Evolutionary conservation across 2,329 filamentous ascomycete species (phyloP), one percentile per base, ranked within the genome.

Genomic region (Colletotrichum tofieldiae): DNA sequence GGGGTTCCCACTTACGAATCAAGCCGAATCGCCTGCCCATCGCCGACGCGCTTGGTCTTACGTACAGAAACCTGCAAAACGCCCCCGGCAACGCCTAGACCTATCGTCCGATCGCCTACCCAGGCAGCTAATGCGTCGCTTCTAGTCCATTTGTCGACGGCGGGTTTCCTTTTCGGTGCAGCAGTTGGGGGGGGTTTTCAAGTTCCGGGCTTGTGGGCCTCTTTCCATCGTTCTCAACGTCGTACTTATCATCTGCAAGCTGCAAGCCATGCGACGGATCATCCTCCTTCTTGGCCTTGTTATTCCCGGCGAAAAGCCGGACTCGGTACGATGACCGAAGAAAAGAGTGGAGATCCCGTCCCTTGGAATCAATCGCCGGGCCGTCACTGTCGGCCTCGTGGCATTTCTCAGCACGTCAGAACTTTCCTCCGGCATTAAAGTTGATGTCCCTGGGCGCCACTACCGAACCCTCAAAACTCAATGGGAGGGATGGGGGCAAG

Each of bases 371-470:
- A 65, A 64, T 58, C 18, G 23, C 51, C 64, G 52, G 65, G 51
- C 58, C 51, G 58, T 45, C 56, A 39, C 54, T 60, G 52, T 20
- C 16, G 54, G 20, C 69, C 69, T 72, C 65, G 65, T 72, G 59
- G 65, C 69, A 64, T 69, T 72, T 60, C 52, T 72, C 69, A 69
- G 65, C 65, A 72, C 45, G 66, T 64, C 59, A 60, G 59, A 72
- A 64, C 65, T 64, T 64, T 59, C 32, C 59, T 47, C 65, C 52
- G 65, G 60, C 35, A 41, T 72, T 72, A 64, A 68, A 37, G 54
- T 60, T 71, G 45, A 6, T 39, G 16, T 18, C 23, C 41, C 51
- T 64, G 35, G 12, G 29, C 29, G 59, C 29, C 43, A 6, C n/a
- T 29, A 29, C 35, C 59, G 12, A 9, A 26, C 14, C 32, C 20